These are phyloP conservation scores for Pseudozyma sp. DNA, from an alignment of 1,284 basidiomycete genomes.

Conservation along the genomic window DNA sequence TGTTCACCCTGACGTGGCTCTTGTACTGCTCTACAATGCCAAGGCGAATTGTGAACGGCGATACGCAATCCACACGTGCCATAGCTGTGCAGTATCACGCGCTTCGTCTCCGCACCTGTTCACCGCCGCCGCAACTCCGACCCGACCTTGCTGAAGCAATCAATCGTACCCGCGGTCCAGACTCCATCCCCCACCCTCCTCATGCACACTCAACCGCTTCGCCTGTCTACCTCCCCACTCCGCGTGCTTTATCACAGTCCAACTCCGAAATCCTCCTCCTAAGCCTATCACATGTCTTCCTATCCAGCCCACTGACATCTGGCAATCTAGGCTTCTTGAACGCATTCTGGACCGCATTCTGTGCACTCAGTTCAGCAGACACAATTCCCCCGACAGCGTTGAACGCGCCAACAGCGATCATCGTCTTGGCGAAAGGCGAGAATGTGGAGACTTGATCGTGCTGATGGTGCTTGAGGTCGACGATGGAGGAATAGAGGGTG, in stretches of 20 bases:
- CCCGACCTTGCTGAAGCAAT: too few species aligned
- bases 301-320: constrained; percentile 8
- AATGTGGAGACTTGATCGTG: constrained; percentile 2
- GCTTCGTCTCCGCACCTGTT: too few species aligned
- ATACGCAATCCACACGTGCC: too few species aligned
- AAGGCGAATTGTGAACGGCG: too few species aligned
- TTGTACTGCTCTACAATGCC: too few species aligned
- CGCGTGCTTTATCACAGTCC: constrained; percentile 7
- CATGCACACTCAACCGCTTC: too few species aligned
- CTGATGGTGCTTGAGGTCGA: constrained; percentile 13
- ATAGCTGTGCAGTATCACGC: too few species aligned
- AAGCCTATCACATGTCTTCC: constrained; percentile 1
- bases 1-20: too few species aligned
- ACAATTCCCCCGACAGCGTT: constrained; percentile 5
- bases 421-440: constrained; percentile 2
- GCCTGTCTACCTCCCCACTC: too few species aligned
- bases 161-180: too few species aligned
- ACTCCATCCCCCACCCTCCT: too few species aligned
- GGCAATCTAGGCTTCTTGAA: not conserved
- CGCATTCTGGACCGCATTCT: constrained; percentile 13
- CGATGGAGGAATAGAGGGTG: constrained; percentile 3
- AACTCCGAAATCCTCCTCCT: not conserved
- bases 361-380: constrained; percentile 9
- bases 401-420: not conserved
- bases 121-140: too few species aligned